Evolutionary conservation across 208 protist species (phyloP), one percentile per base, ranked within the genome.

Genomic region (Trypanosoma congolense): DNA sequence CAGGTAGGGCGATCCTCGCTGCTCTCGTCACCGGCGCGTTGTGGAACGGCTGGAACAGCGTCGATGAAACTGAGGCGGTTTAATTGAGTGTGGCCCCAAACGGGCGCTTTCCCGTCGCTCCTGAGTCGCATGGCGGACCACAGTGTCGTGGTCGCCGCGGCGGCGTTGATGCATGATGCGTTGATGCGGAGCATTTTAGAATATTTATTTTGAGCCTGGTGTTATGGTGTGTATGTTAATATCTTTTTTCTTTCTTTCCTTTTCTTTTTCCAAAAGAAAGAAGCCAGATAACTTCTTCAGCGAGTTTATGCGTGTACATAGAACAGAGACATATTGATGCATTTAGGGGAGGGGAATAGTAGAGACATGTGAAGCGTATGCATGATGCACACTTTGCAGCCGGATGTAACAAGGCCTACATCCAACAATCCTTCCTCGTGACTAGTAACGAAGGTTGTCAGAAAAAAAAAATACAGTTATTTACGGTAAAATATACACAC

Each of bases 41-140:
- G 18, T 40, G 48, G 38, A 14, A 40, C 56, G 18, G 5, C 49
- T 14, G 45, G 35, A 12, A 41, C 44, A 12, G 51, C 14, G 6
- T 56, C 46, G 24, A 72, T 22, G 55, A 67, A 73, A 24, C 30
- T 45, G 52, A 61, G 66, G 18, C 50, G 51, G 54, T 61, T 60
- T 9, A 73, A n/a, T 41, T 66, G 30, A 8, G 8, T 41, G 33
- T 38, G 36, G 18, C 58, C 56, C 56, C 46, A 71, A 14, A 28
- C 40, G 50, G 25, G 25, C 9, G 47, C 21, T 46, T 46, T 46
- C 6, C 10, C 21, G 42, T 24, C 21, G 21, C 4, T 19, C 4
- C n/a, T 26, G 6, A 16, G 3, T 5, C 35, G 31, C 3, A 24
- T 3, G 43, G 35, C 14, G 18, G 21, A 25, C 14, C 19, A 35